A percentile compares a stretch with the other conserved stretches of the same genome.
Evolutionary conservation across 2,329 filamentous ascomycete genomes (phyloP).

Genomic region (Sclerotiophoma versabilis): DNA sequence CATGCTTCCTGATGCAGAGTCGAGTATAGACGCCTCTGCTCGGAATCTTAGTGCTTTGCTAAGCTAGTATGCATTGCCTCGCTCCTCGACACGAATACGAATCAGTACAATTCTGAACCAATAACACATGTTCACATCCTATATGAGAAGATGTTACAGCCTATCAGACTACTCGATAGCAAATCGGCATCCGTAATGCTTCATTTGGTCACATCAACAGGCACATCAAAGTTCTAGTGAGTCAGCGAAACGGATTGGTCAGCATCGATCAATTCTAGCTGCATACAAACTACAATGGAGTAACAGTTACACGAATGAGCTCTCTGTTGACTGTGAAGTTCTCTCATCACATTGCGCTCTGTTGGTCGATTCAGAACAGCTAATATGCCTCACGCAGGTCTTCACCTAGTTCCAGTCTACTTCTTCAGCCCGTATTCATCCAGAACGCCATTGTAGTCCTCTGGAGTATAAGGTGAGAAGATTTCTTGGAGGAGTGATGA

Average conservation of each 20-base stretch:
- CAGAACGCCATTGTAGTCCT: constrained; percentile 35
- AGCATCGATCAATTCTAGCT: no score
- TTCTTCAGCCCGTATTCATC: constrained; percentile 25
- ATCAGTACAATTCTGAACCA: no score
- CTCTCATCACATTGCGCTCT: background rate
- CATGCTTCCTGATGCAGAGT: constrained; percentile 13
- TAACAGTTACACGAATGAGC: no score
- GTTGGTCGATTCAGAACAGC: background rate
- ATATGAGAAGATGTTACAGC: no score
- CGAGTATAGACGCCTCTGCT: background rate
- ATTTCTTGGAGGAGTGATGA: constrained; percentile 24
- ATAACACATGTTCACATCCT: no score
- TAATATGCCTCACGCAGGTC: background rate
- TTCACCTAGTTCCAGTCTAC: background rate
- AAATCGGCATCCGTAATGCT: no score
- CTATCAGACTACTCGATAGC: no score
- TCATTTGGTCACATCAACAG: background rate
- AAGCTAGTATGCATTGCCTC: background rate
- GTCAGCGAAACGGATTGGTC: no score
- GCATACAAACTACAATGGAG: no score
- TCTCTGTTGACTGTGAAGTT: no score
- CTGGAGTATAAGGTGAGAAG: constrained; percentile 27
- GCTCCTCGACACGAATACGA: no score
- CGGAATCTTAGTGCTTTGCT: background rate
- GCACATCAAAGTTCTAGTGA: no score